Evolutionary conservation across 2,329 filamentous ascomycete species (phyloP), one percentile per base, ranked within the genome.

Genomic region (Colletotrichum sp.): DNA sequence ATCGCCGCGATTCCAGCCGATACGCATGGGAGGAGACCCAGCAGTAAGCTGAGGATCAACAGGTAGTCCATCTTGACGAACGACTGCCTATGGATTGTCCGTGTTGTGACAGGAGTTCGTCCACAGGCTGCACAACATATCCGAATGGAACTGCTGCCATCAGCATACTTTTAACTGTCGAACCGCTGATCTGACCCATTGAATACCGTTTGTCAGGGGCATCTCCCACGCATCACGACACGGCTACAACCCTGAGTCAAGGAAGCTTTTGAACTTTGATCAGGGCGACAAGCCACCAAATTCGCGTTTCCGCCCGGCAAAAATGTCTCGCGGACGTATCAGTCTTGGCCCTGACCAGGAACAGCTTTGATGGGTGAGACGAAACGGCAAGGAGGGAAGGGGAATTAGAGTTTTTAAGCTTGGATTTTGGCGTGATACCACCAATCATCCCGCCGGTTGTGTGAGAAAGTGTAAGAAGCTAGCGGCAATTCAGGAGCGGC

Each of bases 401-500:
- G 21, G 1, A 18, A 68, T n/a, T 68, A 68, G 21, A 57, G 44
- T 59, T 68, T 68, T 68, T 65, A 55, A 68, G 65, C 65, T 68
- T 68, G 44, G 44, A 21, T 52, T 52, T 52, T 52, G 44, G 44
- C 44, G 7, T 52, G n/a, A 52, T 52, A 0, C 44, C 21, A 12
- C 49, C 49, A 39, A 26, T 57, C 21, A 68, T 68, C 21, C 44
- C 65, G 49, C 21, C 65, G 65, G 65, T 30, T 36, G 65, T 68
- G 65, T 34, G 32, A 68, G 28, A 30, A 34, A 13, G 5, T 36
- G 65, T 57, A 21, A 13, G 44, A 21, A 52, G 44, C 44, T 52
- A 52, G 44, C n/a, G 32, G 32, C 62, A 52, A 52, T 52, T 13
- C n/a, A 52, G 44, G 44, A 21, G 7, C n/a, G 39, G 18, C 39